Evolutionary conservation across 257 asterid genomes (phyloP), one percentile per base, ranked within the genome.

Genomic region (Catharanthus roseus): DNA sequence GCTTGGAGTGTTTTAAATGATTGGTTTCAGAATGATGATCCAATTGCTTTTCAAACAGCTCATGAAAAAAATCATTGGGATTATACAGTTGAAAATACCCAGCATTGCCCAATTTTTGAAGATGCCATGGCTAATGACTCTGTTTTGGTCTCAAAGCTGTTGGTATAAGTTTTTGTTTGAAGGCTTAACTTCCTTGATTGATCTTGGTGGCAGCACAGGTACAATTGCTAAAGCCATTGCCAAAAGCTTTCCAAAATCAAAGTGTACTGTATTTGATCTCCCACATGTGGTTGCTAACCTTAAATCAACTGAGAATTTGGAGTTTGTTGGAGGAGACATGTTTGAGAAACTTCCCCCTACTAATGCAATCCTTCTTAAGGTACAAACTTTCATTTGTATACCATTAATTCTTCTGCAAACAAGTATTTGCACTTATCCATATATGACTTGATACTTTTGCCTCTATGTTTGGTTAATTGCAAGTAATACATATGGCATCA

Each of bases 121-220:
- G 54, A 77, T 10, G 51, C 61, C 41, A 72, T 72, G 53, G 77
- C 80, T 24, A 45, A 42, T 34, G 80, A 71, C 36, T 21, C 81
- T 0, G 16, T 26, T 0, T 39, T 72, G 61, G 5, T 72, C 5
- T 3, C 15, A 0, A 19, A 21, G 0, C 68, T 60, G 28, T 0
- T 77, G 28, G 21, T 50, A 65, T 51, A 72, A 67, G 16, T 73
- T 42, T 8, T 51, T 53, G 34, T 77, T 77, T 41, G 69, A 73
- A n/a, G 82, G 78, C 1, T 33, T 62, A 36, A 54, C 34, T 36
- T 33, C 65, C 2, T 11, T 70, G 26, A 66, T 54, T 34, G 74
- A 70, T 70, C 54, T 70, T 70, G 74, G 74, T 13, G 74, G 74
- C 11, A 66, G 66, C 24, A 38, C 65, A 0, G 74, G 64, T 5